Evolutionary conservation across 1,284 basidiomycete species (phyloP).

Genomic region (Chondrostereum purpureum): DNA sequence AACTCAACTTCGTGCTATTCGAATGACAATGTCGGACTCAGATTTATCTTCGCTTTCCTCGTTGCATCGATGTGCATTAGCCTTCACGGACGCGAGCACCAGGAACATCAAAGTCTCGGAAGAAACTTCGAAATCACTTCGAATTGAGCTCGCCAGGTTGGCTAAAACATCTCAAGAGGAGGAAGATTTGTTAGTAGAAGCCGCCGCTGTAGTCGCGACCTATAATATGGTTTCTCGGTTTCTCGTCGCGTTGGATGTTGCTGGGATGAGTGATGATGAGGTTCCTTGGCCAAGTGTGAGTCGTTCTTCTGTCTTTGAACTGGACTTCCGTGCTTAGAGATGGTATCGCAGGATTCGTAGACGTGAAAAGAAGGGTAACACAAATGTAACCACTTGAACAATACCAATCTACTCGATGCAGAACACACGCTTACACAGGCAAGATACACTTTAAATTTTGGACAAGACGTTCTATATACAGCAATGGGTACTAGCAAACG

Average conservation of each 20-base stretch:
- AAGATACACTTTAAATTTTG: no score
- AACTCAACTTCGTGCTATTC: constrained; percentile 38
- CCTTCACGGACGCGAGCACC: constrained; percentile 45
- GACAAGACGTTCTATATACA: no score
- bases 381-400: no score
- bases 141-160: constrained; percentile 19
- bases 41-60: constrained; percentile 12
- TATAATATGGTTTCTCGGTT: constrained; percentile 60
- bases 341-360: no score
- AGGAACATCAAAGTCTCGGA: constrained; percentile 31
- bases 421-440: no score
- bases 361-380: no score
- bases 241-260: constrained; percentile 44
- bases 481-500: no score
- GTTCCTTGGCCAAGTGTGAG: constrained; percentile 50
- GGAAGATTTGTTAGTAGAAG: constrained; percentile 43
- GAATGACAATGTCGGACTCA: constrained; percentile 34
- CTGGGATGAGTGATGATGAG: constrained; percentile 33
- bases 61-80: constrained; percentile 36
- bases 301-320: no score
- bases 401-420: no score
- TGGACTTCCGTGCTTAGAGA: no score
- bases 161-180: constrained; percentile 17
- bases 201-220: constrained; percentile 36
- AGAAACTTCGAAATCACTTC: constrained; percentile 25